phyloP scores from a whole-genome alignment of 2,329 filamentous ascomycete species.

The Fusarium torreyae region DNA sequence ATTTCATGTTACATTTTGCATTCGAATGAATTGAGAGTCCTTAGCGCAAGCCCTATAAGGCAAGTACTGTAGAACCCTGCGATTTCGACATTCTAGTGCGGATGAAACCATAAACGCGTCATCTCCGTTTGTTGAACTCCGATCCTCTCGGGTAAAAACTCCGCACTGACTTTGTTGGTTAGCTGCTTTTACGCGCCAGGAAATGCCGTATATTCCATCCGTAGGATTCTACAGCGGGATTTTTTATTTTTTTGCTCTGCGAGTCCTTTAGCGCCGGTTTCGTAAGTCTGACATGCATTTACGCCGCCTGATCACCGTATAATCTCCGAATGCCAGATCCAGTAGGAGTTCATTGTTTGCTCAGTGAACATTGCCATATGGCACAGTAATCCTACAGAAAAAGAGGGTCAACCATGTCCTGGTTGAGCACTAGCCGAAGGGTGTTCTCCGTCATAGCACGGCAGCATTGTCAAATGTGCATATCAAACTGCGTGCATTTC shows the following conservation, averaged over 20 bases:
- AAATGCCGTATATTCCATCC: background rate
- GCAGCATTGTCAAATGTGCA: background rate
- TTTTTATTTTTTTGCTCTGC: background rate
- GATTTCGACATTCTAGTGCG: constrained; percentile 7
- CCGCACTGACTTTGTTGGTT: background rate
- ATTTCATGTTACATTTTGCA: background rate
- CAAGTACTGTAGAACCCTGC: constrained; percentile 5
- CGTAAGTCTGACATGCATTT: constrained; percentile 1
- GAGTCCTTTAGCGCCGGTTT: constrained; percentile 3
- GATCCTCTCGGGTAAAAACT: constrained; percentile 1
- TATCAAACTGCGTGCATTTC: background rate
- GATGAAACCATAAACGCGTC: constrained; percentile 3
- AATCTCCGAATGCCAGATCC: background rate
- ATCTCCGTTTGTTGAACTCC: background rate
- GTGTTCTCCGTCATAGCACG: background rate
- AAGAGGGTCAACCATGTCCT: background rate
- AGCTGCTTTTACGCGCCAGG: background rate
- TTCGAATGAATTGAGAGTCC: constrained; percentile 3
- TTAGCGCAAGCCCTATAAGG: constrained; percentile 4
- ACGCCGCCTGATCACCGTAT: background rate
- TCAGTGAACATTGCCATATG: background rate
- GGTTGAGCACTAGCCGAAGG: background rate
- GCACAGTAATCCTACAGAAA: background rate
- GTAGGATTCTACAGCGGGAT: constrained; percentile 1
- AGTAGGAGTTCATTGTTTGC: background rate